Evolutionary conservation across 192 early-diverging fungal genomes (phyloP).

Genomic region (Backusella sp.): DNA sequence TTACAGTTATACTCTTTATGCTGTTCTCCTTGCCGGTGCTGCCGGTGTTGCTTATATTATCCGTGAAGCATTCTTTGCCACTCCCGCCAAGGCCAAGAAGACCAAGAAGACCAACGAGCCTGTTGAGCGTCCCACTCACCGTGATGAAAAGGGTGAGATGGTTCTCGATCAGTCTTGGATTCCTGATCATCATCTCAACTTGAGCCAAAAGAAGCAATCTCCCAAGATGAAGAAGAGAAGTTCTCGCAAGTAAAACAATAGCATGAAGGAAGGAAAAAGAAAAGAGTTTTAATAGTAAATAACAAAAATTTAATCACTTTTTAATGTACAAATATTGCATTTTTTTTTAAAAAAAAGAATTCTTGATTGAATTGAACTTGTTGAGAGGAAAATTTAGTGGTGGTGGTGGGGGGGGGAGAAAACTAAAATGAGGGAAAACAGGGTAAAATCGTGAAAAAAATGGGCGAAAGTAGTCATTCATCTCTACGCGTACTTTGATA

Average conservation of each 20-base stretch:
- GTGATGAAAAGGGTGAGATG: slow-evolving; percentile 38
- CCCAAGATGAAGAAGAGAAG: slow-evolving; percentile 36
- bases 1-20: slow-evolving; percentile 49
- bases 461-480: too few species aligned
- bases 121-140: slow-evolving; percentile 29
- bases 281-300: neutral
- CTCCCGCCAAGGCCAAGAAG: slow-evolving; percentile 34
- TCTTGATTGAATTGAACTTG: neutral
- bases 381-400: neutral
- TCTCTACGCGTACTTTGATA: too few species aligned
- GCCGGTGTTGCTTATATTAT: slow-evolving; percentile 46
- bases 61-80: slow-evolving; percentile 46
- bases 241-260: slow-evolving; percentile 19
- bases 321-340: neutral
- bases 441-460: too few species aligned
- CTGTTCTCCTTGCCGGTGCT: slow-evolving; percentile 36
- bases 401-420: too few species aligned
- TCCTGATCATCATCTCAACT: slow-evolving; percentile 45
- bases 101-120: slow-evolving; percentile 22
- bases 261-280: neutral
- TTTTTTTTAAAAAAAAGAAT: neutral
- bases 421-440: too few species aligned
- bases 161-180: slow-evolving; percentile 56
- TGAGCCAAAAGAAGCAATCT: slow-evolving; percentile 19
- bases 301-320: neutral